Percentiles rank a stretch among this genome's conserved stretches.
These are phyloP conservation scores for Aplosporella prunicola DNA, from an alignment of 2,329 filamentous ascomycete species.

Conservation along the genomic window DNA sequence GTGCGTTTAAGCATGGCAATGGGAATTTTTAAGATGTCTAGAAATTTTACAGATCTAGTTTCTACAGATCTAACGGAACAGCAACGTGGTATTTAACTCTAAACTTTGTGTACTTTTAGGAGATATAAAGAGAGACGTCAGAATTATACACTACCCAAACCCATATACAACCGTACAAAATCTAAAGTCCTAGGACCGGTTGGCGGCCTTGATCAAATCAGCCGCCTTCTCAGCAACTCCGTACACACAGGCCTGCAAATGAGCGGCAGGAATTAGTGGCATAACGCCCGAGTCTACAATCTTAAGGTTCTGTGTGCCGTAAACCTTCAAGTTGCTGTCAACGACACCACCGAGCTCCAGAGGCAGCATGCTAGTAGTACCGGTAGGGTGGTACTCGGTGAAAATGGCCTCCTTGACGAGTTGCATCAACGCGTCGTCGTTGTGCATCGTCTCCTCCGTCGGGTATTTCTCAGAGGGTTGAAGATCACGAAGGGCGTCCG, in stretches of 20 bases:
- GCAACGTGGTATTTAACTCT: too few relatives aligned
- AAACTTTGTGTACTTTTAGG: too few relatives aligned
- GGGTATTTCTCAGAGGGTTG: slow-evolving; percentile 18
- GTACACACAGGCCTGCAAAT: slow-evolving; percentile 16
- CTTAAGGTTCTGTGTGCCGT: slow-evolving; percentile 18
- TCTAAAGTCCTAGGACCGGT: slow-evolving; percentile 22
- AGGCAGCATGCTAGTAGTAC: slow-evolving; percentile 22
- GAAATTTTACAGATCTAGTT: too few relatives aligned
- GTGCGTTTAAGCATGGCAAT: too few relatives aligned
- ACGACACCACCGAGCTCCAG: slow-evolving; percentile 22
- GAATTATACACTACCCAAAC: slow-evolving; percentile 29
- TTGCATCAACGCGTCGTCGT: slow-evolving; percentile 18
- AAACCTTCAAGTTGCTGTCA: slow-evolving; percentile 18
- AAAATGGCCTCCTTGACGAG: slow-evolving; percentile 15
- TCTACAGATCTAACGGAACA: too few relatives aligned
- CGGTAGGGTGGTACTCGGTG: slow-evolving; percentile 23
- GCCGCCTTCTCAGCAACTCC: slow-evolving; percentile 18
- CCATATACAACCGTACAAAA: slow-evolving; percentile 24
- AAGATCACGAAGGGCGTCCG: slow-evolving; percentile 15
- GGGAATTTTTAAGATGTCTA: too few relatives aligned
- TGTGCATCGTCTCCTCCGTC: slow-evolving; percentile 17
- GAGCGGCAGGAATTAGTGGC: slow-evolving; percentile 13
- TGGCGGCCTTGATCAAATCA: slow-evolving; percentile 11
- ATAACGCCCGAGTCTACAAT: slow-evolving; percentile 16
- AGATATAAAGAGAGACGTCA: too few relatives aligned